Conservation (phyloP, 768 basidiomycete species). For the Lactifluus piperatus region DNA sequence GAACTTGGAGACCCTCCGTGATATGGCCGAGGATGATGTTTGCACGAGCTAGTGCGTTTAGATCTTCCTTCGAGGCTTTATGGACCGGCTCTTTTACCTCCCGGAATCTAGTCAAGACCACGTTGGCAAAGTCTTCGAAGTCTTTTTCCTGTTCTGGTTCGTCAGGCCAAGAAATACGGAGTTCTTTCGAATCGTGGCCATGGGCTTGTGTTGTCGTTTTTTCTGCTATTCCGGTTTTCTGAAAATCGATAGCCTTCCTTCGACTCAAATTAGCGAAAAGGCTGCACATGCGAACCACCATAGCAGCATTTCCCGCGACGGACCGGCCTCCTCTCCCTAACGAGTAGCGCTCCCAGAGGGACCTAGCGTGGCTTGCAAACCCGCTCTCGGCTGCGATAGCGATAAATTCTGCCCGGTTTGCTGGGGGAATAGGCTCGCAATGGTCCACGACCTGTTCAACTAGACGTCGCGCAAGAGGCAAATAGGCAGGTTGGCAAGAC, state of each 20-base stretch:
- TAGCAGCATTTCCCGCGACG: slow-evolving; percentile 37
- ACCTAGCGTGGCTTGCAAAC: slow-evolving; percentile 39
- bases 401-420: slow-evolving; percentile 44
- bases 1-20: slow-evolving; percentile 37
- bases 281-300: slow-evolving; percentile 44
- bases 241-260: background rate
- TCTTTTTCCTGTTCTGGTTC: slow-evolving; percentile 9
- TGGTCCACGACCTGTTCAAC: slow-evolving; percentile 40
- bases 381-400: slow-evolving; percentile 37
- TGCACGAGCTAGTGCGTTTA: slow-evolving; percentile 57
- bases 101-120: slow-evolving; percentile 38
- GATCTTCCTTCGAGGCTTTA: slow-evolving; percentile 37
- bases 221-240: background rate
- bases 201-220: background rate
- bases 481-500: slow-evolving; percentile 29
- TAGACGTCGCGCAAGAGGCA: slow-evolving; percentile 41
- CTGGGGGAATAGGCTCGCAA: slow-evolving; percentile 34
- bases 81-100: slow-evolving; percentile 38
- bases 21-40: slow-evolving; percentile 48
- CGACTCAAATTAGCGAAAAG: slow-evolving; percentile 28
- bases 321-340: slow-evolving; percentile 31
- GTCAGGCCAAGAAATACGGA: background rate
- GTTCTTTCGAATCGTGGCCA: background rate
- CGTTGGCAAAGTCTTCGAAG: slow-evolving; percentile 32
- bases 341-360: slow-evolving; percentile 51